phyloP scores from a whole-genome alignment of 2,329 filamentous ascomycete genomes.

The Alternaria burnsii region DNA sequence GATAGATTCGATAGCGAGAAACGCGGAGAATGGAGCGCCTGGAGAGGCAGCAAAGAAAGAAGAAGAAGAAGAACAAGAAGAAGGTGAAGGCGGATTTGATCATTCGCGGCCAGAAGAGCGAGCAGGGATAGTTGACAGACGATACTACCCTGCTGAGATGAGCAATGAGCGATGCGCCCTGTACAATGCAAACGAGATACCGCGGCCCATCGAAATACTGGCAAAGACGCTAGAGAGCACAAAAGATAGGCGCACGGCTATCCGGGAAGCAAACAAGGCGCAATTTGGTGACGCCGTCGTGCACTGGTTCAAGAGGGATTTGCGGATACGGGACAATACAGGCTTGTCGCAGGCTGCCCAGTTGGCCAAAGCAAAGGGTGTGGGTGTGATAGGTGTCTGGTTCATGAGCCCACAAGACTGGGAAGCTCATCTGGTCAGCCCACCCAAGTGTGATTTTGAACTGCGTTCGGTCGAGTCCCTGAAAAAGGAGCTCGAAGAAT shows the following conservation, averaged over 20 bases:
- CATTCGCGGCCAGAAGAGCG: constrained; percentile 50
- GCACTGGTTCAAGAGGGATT: constrained; percentile 90
- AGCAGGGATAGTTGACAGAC: constrained; percentile 56
- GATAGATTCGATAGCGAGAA: constrained; percentile 18
- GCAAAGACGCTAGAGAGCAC: constrained; percentile 70
- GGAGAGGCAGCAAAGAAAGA: constrained; percentile 20
- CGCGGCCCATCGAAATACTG: constrained; percentile 77
- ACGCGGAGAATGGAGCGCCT: constrained; percentile 28
- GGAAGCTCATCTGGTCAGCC: constrained; percentile 78
- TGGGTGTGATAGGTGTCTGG: constrained; percentile 80
- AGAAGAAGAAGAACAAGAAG: neutral
- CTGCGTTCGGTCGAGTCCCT: constrained; percentile 74
- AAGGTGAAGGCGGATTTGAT: constrained; percentile 34
- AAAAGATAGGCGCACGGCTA: constrained; percentile 58
- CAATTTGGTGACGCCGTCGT: constrained; percentile 70
- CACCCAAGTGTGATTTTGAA: constrained; percentile 80
- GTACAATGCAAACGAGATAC: constrained; percentile 74
- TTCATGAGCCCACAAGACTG: constrained; percentile 85
- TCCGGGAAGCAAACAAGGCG: constrained; percentile 41
- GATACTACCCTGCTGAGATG: constrained; percentile 89
- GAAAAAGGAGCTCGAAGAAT: constrained; percentile 69
- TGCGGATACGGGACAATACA: constrained; percentile 78
- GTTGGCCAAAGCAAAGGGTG: constrained; percentile 70
- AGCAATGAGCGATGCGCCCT: constrained; percentile 77
- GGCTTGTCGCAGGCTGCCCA: constrained; percentile 72